Evolutionary conservation across 495 filamentous ascomycete genomes (phyloP).

Genomic region (Hyaloscypha finlandica): DNA sequence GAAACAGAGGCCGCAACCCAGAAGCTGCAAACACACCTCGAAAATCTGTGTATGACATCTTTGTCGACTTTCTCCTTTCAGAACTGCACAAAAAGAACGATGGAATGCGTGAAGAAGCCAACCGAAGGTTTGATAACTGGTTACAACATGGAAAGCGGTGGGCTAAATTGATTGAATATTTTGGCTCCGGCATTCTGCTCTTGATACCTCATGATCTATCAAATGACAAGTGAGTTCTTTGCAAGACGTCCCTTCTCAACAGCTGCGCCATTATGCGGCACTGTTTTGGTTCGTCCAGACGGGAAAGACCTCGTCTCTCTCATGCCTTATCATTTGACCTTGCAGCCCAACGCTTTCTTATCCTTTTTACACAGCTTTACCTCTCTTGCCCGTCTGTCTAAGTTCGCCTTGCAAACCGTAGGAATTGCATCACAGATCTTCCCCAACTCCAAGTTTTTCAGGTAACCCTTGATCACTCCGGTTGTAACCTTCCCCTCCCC

Average conservation of each 20-base stretch:
- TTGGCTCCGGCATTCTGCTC: slow-evolving; percentile 9
- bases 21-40: slow-evolving; percentile 1
- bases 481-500: too few relatives aligned
- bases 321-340: too few relatives aligned
- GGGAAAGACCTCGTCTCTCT: too few relatives aligned
- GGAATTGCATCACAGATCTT: too few relatives aligned
- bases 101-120: slow-evolving; percentile 8
- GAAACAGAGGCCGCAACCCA: slow-evolving; percentile 3
- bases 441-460: too few relatives aligned
- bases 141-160: slow-evolving; percentile 13
- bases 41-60: slow-evolving; percentile 11
- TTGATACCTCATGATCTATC: slow-evolving; percentile 9
- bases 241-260: slow-evolving; percentile 4
- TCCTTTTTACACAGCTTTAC: too few relatives aligned
- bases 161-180: slow-evolving; percentile 17
- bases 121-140: slow-evolving; percentile 13
- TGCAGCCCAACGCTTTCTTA: too few relatives aligned
- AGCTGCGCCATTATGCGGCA: too few relatives aligned
- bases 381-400: too few relatives aligned
- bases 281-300: too few relatives aligned
- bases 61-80: slow-evolving; percentile 20
- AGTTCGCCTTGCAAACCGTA: too few relatives aligned
- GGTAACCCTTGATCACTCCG: too few relatives aligned
- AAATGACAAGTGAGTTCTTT: slow-evolving; percentile 13
- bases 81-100: neutral